Base-by-base conservation (phyloP, 108 stramenopile species). In the Cyclotella sp. region DNA sequence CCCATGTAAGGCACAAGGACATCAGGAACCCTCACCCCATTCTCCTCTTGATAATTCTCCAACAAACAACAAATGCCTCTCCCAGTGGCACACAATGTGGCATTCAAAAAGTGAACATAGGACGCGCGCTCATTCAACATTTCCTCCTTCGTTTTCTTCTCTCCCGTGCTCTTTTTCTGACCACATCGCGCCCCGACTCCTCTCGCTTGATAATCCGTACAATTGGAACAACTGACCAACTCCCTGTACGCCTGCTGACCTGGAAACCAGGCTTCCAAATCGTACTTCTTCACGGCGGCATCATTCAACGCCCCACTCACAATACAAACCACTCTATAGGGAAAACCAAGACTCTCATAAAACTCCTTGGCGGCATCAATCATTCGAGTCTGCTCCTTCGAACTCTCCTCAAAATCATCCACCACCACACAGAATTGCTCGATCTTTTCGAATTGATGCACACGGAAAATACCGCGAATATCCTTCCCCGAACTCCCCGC, bases 371-470 rank as follows among this genome's bases (percentile, higher is more conserved):
- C 98, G 1, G 89, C 90, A 57, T 87, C 73, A 39, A 91, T 81
- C 95, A 96, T 96, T 52, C 88, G 82, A 54, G 86, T 91, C 71
- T 99, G 99, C 85, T 98, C 97, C 70, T 77, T 89, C 58, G 90
- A 70, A 28, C 93, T 95, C 61, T 81, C 85, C 75, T 98, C 98
- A 52, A 98, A 85, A 65, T 97, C 97, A 74, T 97, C 97, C 53
- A 88, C 92, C 41, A 95, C 96, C 54, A 99, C 83, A 74, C 95
- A 96, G 85, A 99, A 99, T 85, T 99, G 99, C 84, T 99, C 99
- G 70, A 99, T 95, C 93, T 99, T 99, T 79, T 99, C 98, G 86
- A 99, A 99, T 84, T 99, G 99, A 84, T 99, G 99, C 9, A 99
- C 99, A 24, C 99, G 96, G 82, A 99, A 99, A 75, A 99, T 99